Evolutionary conservation across 495 filamentous ascomycete genomes (phyloP).

Genomic region (Neurospora tetrasperma): DNA sequence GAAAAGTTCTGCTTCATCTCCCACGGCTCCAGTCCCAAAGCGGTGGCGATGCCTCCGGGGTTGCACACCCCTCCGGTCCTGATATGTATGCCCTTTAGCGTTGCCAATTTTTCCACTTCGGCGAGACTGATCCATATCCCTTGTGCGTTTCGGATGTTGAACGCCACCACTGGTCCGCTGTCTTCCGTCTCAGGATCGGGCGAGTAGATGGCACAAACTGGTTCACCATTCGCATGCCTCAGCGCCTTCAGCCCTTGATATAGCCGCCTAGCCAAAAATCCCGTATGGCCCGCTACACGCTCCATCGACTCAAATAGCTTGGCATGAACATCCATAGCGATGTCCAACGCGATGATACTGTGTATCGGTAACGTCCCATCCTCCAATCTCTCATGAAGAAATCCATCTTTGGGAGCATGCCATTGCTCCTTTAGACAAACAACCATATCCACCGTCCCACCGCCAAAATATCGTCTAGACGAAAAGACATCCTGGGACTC

Average conservation of each 20-base stretch:
- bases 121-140: conserved; percentile 69
- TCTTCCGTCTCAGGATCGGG: conserved; percentile 21
- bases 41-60: conserved; percentile 68
- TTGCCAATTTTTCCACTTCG: conserved; percentile 76
- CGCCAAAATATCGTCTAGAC: conserved; percentile 73
- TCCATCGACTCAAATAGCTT: conserved; percentile 57
- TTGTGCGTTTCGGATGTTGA: conserved; percentile 61
- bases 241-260: conserved; percentile 48
- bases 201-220: conserved; percentile 60
- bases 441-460: conserved; percentile 87
- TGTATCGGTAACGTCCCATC: conserved; percentile 88
- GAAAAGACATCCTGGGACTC: conserved; percentile 51
- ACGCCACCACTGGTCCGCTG: conserved; percentile 66
- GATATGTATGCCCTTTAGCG: conserved; percentile 67
- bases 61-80: conserved; percentile 86
- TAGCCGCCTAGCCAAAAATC: conserved; percentile 50
- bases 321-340: conserved; percentile 58
- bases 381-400: conserved; percentile 73
- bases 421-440: conserved; percentile 51
- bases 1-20: conserved; percentile 76
- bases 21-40: conserved; percentile 57
- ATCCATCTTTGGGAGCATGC: conserved; percentile 61
- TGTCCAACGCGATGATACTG: conserved; percentile 69
- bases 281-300: conserved; percentile 63
- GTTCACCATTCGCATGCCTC: conserved; percentile 54